phyloP scores from a whole-genome alignment of 2,329 filamentous ascomycete species.

The Parastagonospora nodorum region DNA sequence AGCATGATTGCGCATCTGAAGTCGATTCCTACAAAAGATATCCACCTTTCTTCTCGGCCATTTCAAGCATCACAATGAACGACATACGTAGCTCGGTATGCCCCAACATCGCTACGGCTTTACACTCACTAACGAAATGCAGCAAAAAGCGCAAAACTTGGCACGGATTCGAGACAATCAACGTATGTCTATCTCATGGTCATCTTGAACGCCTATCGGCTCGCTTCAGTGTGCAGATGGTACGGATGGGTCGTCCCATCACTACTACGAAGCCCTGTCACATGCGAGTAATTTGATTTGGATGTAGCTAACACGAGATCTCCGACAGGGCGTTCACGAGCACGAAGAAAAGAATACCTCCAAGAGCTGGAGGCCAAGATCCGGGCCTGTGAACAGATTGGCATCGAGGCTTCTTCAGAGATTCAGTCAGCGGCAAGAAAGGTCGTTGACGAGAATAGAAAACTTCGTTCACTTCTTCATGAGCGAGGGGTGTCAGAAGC shows the following conservation, averaged over 20 bases:
- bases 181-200: constrained; percentile 32
- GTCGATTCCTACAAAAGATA: constrained; percentile 18
- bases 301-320: constrained; percentile 7
- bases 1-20: constrained; percentile 23
- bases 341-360: constrained; percentile 74
- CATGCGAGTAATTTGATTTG: background rate
- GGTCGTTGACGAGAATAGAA: constrained; percentile 72
- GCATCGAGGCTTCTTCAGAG: constrained; percentile 71
- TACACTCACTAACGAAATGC: constrained; percentile 7
- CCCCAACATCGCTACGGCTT: background rate
- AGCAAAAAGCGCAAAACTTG: constrained; percentile 48
- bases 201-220: background rate
- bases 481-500: constrained; percentile 62
- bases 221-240: too few relatives aligned
- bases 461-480: constrained; percentile 64
- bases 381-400: constrained; percentile 66
- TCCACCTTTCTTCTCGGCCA: constrained; percentile 10
- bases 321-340: constrained; percentile 66
- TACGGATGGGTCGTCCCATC: too few relatives aligned
- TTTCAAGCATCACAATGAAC: constrained; percentile 30
- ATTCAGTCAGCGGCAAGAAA: constrained; percentile 71
- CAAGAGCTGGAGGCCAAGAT: constrained; percentile 70
- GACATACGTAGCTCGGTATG: constrained; percentile 31
- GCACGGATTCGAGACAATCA: constrained; percentile 78
- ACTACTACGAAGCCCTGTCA: too few relatives aligned